These are phyloP conservation scores for Sporisorium sorghi DNA, from an alignment of 1,284 basidiomycete species.

Conservation along the genomic window DNA sequence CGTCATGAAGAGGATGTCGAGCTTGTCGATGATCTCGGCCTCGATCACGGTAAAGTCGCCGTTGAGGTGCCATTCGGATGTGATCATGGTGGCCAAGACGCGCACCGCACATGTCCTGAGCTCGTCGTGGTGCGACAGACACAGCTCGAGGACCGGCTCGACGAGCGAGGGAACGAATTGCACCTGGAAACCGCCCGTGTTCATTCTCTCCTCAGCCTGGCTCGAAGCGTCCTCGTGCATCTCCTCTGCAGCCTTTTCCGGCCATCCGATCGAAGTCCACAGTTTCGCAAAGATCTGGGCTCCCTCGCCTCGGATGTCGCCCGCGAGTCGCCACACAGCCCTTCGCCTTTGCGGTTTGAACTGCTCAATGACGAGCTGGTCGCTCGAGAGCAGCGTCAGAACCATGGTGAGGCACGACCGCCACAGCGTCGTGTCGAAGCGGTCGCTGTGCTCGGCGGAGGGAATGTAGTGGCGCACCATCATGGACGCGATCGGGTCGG, in stretches of 20 bases:
- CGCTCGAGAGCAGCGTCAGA: conserved; percentile 85
- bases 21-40: conserved; percentile 90
- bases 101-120: conserved; percentile 85
- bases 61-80: conserved; percentile 76
- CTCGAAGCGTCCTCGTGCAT: conserved; percentile 20
- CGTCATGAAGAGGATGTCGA: conserved; percentile 91
- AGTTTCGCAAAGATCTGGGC: conserved; percentile 83
- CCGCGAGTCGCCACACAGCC: conserved; percentile 93
- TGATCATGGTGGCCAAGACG: conserved; percentile 94
- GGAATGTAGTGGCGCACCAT: conserved; percentile 87
- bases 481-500: conserved; percentile 82
- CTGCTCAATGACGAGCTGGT: conserved; percentile 92
- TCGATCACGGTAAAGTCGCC: conserved; percentile 74
- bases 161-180: conserved; percentile 78
- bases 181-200: conserved; percentile 66
- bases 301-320: conserved; percentile 92
- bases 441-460: conserved; percentile 73
- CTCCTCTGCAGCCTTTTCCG: conserved; percentile 28
- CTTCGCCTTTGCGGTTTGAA: conserved; percentile 91
- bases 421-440: conserved; percentile 86
- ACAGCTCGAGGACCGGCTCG: conserved; percentile 89
- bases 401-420: conserved; percentile 83
- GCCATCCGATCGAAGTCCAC: conserved; percentile 81
- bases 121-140: conserved; percentile 92
- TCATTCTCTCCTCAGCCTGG: conserved; percentile 50